A percentile compares a stretch with the other conserved stretches of the same genome.
Conservation (phyloP, 352 stramenopile genomes). For the Phytophthora hybrid region DNA sequence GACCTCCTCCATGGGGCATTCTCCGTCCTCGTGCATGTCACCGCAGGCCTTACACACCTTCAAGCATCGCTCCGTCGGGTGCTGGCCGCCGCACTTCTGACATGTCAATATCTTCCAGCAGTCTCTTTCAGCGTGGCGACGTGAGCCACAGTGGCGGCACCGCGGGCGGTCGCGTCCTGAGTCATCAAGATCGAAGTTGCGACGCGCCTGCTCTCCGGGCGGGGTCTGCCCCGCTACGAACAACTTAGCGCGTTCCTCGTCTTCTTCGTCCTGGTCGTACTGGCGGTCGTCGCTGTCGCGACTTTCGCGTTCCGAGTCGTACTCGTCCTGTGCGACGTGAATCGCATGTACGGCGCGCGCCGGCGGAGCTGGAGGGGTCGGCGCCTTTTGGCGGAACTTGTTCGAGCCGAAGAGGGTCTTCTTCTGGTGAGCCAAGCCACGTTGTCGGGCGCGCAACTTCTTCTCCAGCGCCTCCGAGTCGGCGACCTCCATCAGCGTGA, state of each 20-base stretch:
- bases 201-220: background rate
- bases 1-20: background rate
- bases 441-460: slow-evolving; percentile 12
- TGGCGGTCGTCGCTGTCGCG: slow-evolving; percentile 1
- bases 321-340: background rate
- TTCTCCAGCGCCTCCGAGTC: slow-evolving; percentile 3
- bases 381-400: slow-evolving; percentile 15
- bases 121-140: background rate
- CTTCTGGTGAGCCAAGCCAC: background rate
- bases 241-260: slow-evolving; percentile 9
- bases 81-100: background rate
- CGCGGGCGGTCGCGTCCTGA: background rate
- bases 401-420: slow-evolving; percentile 8
- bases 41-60: background rate
- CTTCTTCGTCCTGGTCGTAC: slow-evolving; percentile 14
- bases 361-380: background rate
- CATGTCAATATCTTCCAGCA: background rate
- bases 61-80: background rate
- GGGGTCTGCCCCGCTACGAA: background rate
- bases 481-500: background rate
- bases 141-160: slow-evolving; percentile 17
- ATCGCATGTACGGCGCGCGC: background rate
- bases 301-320: slow-evolving; percentile 4
- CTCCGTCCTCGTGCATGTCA: background rate
- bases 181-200: background rate